These are phyloP conservation scores for Omphalotus guepiniiformis DNA, from an alignment of 768 basidiomycete genomes.

Conservation along the genomic window DNA sequence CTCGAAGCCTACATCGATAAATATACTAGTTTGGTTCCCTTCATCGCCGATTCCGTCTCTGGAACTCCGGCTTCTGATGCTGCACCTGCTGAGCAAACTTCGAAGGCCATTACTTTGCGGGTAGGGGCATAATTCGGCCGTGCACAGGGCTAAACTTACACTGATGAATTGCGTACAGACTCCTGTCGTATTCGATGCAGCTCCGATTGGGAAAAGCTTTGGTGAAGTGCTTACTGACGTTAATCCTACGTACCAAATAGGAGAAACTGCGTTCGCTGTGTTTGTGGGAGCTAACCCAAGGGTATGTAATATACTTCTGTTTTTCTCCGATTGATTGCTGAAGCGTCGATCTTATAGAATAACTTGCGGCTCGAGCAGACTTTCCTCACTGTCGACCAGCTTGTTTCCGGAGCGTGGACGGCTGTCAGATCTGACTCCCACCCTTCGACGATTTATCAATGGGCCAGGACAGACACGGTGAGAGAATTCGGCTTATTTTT, in stretches of 20 bases:
- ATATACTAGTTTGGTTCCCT: constrained; percentile 62
- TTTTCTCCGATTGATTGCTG: neutral
- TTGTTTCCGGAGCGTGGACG: constrained; percentile 46
- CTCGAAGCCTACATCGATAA: constrained; percentile 80
- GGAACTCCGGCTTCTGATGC: constrained; percentile 57
- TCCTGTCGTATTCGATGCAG: constrained; percentile 57
- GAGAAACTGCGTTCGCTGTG: constrained; percentile 53
- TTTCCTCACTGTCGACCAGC: constrained; percentile 63
- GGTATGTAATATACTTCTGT: constrained; percentile 33
- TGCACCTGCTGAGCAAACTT: constrained; percentile 59
- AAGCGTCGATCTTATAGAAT: constrained; percentile 41
- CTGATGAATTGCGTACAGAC: constrained; percentile 31
- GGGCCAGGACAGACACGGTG: constrained; percentile 55
- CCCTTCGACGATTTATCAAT: constrained; percentile 66
- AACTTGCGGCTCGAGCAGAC: constrained; percentile 72
- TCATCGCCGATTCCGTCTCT: constrained; percentile 45
- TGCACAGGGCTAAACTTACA: neutral
- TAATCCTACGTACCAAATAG: constrained; percentile 43
- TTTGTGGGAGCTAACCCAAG: constrained; percentile 80
- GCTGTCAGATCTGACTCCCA: constrained; percentile 71
- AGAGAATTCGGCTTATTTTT: constrained; percentile 15
- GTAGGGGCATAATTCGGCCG: constrained; percentile 25
- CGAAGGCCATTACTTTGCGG: constrained; percentile 64
- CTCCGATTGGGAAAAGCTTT: constrained; percentile 54
- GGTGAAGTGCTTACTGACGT: constrained; percentile 61